Evolutionary conservation across 805 yeast species (phyloP).

Genomic region (Huiozyma sinensis): DNA sequence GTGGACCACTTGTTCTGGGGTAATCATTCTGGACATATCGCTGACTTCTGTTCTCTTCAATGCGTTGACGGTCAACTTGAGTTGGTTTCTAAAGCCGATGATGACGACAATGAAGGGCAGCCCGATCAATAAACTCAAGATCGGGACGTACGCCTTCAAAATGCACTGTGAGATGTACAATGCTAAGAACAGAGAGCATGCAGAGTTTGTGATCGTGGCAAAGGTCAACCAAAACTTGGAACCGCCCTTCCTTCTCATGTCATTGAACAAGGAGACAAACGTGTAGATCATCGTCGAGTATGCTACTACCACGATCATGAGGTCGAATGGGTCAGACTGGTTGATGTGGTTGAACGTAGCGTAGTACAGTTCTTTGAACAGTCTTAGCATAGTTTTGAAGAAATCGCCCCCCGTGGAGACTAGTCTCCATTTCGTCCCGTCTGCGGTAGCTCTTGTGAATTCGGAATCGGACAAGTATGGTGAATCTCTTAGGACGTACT

Average conservation of each 20-base stretch:
- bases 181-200: constrained; percentile 77
- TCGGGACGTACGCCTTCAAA: constrained; percentile 52
- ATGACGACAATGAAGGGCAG: constrained; percentile 87
- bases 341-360: constrained; percentile 20
- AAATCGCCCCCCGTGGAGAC: neutral
- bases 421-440: constrained; percentile 49
- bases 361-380: constrained; percentile 1
- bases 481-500: constrained; percentile 11
- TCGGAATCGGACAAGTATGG: constrained; percentile 6
- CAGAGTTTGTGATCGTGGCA: constrained; percentile 66
- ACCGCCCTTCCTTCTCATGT: constrained; percentile 58
- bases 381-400: neutral
- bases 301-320: constrained; percentile 66
- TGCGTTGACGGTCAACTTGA: constrained; percentile 55
- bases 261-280: constrained; percentile 58
- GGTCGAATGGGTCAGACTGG: constrained; percentile 77
- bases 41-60: constrained; percentile 30
- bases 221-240: constrained; percentile 82
- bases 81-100: constrained; percentile 83
- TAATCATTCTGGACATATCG: constrained; percentile 20
- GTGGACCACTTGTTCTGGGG: constrained; percentile 17
- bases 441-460: constrained; percentile 18
- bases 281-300: constrained; percentile 85
- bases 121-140: constrained; percentile 76
- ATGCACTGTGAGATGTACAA: constrained; percentile 48